A percentile compares a stretch with the other conserved stretches of the same genome.
These are phyloP conservation scores for Schizophyllum commune DNA, from an alignment of 1,284 basidiomycete genomes.

Conservation along the genomic window DNA sequence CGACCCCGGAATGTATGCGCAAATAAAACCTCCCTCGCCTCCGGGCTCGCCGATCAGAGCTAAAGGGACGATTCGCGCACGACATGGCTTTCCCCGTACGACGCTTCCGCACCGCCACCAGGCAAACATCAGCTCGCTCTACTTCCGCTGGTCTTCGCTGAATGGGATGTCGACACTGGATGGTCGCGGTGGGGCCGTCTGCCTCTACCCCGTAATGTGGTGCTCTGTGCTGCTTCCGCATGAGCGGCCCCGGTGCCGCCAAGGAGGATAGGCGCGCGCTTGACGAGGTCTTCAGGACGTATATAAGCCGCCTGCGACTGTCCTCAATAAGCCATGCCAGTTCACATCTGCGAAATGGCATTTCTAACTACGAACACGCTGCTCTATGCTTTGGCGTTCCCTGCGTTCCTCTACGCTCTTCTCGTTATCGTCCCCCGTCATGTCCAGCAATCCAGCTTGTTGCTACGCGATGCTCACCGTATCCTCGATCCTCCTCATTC, in stretches of 20 bases:
- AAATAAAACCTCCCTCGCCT: too few species aligned
- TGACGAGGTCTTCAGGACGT: not conserved
- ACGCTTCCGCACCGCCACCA: not conserved
- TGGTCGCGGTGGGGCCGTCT: not conserved
- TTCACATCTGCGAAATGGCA: not conserved
- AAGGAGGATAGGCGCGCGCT: not conserved
- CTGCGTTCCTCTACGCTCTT: not conserved
- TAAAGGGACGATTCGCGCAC: not conserved
- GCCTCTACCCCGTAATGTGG: not conserved
- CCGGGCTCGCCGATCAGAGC: too few species aligned
- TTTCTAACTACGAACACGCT: not conserved
- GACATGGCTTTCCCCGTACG: not conserved
- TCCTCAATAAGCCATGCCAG: not conserved
- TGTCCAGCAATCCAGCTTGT: not conserved
- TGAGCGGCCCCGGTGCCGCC: not conserved
- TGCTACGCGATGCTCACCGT: not conserved
- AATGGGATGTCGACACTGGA: not conserved
- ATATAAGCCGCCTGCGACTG: not conserved
- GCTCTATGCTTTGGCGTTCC: not conserved
- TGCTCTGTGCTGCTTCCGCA: not conserved
- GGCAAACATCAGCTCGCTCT: not conserved
- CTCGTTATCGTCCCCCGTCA: not conserved
- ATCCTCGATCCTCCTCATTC: conserved; percentile 22
- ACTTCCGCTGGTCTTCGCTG: not conserved
- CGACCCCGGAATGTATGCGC: too few species aligned